Evolutionary conservation across 2,329 filamentous ascomycete species (phyloP).

Genomic region (Microdochium bolleyi): DNA sequence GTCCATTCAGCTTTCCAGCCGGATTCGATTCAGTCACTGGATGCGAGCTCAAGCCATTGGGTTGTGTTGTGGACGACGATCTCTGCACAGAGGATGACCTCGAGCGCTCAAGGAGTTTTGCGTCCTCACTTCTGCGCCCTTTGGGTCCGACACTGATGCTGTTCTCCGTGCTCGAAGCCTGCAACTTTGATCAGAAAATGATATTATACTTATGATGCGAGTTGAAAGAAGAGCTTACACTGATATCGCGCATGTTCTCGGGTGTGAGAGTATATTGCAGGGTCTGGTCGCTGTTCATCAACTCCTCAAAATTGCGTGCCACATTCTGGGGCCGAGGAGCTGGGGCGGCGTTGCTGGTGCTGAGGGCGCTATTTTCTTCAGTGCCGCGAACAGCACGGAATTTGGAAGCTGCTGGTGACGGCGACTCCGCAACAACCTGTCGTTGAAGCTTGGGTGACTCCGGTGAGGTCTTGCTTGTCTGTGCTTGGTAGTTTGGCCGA

Average conservation of each 20-base stretch:
- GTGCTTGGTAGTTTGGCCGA: conserved; percentile 12
- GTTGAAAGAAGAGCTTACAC: conserved; percentile 40
- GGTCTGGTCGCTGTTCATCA: conserved; percentile 76
- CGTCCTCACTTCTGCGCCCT: conserved; percentile 38
- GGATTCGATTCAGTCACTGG: conserved; percentile 18
- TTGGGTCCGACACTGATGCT: conserved; percentile 33
- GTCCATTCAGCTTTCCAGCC: conserved; percentile 15
- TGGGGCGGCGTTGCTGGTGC: neutral
- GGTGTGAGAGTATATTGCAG: conserved; percentile 78
- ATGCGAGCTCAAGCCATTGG: conserved; percentile 28
- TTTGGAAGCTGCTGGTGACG: conserved; percentile 41
- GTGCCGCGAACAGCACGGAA: conserved; percentile 47
- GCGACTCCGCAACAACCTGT: conserved; percentile 39
- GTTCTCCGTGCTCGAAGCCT: conserved; percentile 15
- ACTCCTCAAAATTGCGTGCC: conserved; percentile 64
- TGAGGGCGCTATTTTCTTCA: conserved; percentile 42
- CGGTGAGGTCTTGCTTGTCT: conserved; percentile 9
- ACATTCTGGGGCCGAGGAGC: conserved; percentile 45
- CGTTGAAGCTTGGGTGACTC: conserved; percentile 22
- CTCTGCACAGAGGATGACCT: conserved; percentile 34
- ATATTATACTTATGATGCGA: neutral
- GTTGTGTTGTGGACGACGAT: conserved; percentile 31
- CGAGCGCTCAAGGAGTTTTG: conserved; percentile 25
- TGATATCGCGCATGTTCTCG: conserved; percentile 68
- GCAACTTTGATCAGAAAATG: conserved; percentile 3